Evolutionary conservation across 2,329 filamentous ascomycete genomes (phyloP), one percentile per base, ranked within the genome.

Genomic region (Colletotrichum plurivorum): DNA sequence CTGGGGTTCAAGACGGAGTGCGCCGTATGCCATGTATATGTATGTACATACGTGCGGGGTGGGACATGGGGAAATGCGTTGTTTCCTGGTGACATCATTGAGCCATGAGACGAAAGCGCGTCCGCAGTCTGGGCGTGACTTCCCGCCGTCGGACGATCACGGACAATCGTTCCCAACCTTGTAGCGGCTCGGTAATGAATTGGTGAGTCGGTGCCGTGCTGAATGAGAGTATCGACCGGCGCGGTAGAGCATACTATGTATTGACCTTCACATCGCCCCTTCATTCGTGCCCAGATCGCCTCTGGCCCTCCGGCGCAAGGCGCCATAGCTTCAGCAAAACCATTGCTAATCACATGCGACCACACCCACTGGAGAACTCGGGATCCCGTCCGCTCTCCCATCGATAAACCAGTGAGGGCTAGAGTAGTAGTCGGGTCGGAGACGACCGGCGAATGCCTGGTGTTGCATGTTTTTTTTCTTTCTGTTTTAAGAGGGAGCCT

Each of bases 381-480:
- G 60, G 67, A 70, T 70, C 67, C 67, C 63, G 57, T 70, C 67
- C 52, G 67, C 63, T 70, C 67, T 70, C 67, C 60, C 63, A 27
- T 67, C 67, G 63, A 67, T 67, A 70, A 70, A 67, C 68, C 43
- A 41, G 31, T 51, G 64, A 70, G 58, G 63, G 67, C 67, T 41
- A 67, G 58, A 70, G 63, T 68, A 70, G 63, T 68, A 68, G 68
- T 68, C 57, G 48, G 63, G 63, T 70, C 58, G 64, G 59, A 68
- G 63, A 63, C 64, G 63, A 70, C 61, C 48, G 66, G 66, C 48
- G 61, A 69, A 69, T 65, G 53, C 52, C 48, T 63, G 54, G 67
- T 69, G 67, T 69, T 67, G 63, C 62, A 69, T 69, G 67, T 67
- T 31, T 57, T 36, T 57, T 45, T 43, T 4, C 6, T 22, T 22